Base-by-base conservation (phyloP, 2,329 filamentous ascomycete species). In the Phyllachora maydis region DNA sequence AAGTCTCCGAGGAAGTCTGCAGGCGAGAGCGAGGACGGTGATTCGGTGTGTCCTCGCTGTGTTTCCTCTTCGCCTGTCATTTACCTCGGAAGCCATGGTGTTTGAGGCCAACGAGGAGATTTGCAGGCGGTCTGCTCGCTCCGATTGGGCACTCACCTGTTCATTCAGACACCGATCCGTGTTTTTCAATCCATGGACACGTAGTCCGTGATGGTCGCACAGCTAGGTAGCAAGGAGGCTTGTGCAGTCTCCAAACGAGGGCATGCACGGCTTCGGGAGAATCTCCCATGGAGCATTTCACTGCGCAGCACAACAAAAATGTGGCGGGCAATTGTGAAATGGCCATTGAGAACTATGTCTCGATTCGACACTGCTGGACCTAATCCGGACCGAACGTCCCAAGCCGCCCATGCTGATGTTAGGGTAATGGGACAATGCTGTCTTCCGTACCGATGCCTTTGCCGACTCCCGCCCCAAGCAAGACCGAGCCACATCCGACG, bases 31-130 rank as follows among this genome's bases (percentile, higher is more conserved):
- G 42, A 48, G 50, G 50, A 55, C 37, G 21, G 47, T 33, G 42
- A 51, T 64, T 54, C 62, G 43, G 43, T 38, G 41, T 43, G 37
- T 37, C 45, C 47, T 39, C 41, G 42, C 49, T 47, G 38, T 45
- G 41, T 52, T 88, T 61, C 39, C 50, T 92, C 60, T 92, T 61
- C 77, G 81, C 81, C 66, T 83, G 65, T 68, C 69, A 76, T 91
- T 70, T 92, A 92, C 73, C 81, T 79, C 68, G 67, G 67, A 62
- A 74, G 68, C 72, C 76, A 79, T 73, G 42, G 57, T 50, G 38
- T 40, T 52, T 41, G 54, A 59, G 74, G 67, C 71, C 65, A 61
- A 72, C 67, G 70, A 71, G 78, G 76, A 75, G 79, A 91, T 91
- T 81, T 66, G 54, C 63, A 74, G 70, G 78, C 78, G 76, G 54